Conservation (phyloP, 495 filamentous ascomycete species). For the Podospora conica region DNA sequence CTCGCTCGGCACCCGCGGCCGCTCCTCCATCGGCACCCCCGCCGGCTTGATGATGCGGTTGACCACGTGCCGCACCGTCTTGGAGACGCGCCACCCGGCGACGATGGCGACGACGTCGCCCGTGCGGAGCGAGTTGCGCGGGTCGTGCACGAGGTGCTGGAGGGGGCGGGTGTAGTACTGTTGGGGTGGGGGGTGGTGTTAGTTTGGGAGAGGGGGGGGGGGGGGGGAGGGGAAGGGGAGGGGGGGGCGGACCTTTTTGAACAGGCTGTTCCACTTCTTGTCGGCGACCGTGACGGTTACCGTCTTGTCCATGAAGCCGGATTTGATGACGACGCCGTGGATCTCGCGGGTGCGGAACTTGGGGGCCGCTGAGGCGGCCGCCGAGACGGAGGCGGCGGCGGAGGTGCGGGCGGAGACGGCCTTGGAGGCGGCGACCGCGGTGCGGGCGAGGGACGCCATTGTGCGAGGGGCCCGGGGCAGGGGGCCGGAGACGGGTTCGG, state of each 20-base stretch:
- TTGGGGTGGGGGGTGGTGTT: constrained; percentile 7
- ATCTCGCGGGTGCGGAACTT: constrained; percentile 31
- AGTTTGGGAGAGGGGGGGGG: background rate
- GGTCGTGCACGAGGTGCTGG: constrained; percentile 66
- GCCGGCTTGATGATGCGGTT: constrained; percentile 68
- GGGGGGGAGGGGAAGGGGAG: background rate
- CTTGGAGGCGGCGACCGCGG: too few species aligned
- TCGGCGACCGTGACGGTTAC: constrained; percentile 61
- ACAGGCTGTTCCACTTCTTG: constrained; percentile 53
- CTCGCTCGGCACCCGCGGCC: constrained; percentile 58
- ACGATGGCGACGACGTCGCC: constrained; percentile 79
- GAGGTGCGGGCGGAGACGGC: constrained; percentile 19
- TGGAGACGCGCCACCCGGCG: constrained; percentile 56
- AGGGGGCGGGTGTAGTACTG: constrained; percentile 45
- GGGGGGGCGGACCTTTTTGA: constrained; percentile 46
- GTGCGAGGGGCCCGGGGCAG: background rate
- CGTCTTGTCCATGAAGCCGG: constrained; percentile 63
- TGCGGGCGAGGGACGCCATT: constrained; percentile 30
- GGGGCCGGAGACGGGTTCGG: background rate
- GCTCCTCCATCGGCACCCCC: constrained; percentile 52
- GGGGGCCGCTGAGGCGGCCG: constrained; percentile 13
- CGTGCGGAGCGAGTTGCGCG: constrained; percentile 60
- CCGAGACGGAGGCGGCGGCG: constrained; percentile 19
- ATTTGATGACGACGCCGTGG: constrained; percentile 57
- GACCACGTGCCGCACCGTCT: constrained; percentile 68